Conservation (phyloP, 768 basidiomycete genomes). For the Leucocoprinus sp. region DNA sequence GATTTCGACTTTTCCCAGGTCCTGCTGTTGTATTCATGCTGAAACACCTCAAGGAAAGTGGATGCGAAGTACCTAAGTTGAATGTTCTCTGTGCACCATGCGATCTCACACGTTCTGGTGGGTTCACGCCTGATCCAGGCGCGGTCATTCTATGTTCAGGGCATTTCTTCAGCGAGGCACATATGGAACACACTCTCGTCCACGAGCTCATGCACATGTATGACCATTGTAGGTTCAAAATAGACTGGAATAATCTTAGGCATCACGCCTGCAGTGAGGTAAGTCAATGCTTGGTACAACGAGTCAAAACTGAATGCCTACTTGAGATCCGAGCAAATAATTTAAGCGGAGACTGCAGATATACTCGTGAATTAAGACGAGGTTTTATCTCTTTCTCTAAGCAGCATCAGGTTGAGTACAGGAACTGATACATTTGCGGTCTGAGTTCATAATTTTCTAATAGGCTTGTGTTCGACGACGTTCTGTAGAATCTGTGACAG, state of each 20-base stretch:
- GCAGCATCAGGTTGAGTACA: conserved; percentile 95
- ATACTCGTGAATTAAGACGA: conserved; percentile 70
- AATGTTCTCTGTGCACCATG: conserved; percentile 86
- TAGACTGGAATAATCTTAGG: conserved; percentile 82
- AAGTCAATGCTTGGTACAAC: conserved; percentile 6
- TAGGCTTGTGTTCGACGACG: conserved; percentile 88
- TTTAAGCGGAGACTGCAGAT: conserved; percentile 89
- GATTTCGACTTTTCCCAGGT: conserved; percentile 39
- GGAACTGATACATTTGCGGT: conserved; percentile 11
- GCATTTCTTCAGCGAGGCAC: conserved; percentile 67
- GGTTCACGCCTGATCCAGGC: conserved; percentile 71
- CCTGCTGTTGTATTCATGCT: conserved; percentile 87
- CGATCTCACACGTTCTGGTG: conserved; percentile 63
- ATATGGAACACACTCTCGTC: conserved; percentile 88
- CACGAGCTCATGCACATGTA: conserved; percentile 96
- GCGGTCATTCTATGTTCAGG: conserved; percentile 84
- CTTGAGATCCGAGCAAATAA: conserved; percentile 89
- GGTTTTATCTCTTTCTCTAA: conserved; percentile 79
- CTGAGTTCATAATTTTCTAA: conserved; percentile 5
- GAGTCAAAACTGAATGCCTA: neutral
- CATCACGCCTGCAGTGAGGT: conserved; percentile 99
- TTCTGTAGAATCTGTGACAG: conserved; percentile 72
- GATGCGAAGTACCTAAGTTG: conserved; percentile 59
- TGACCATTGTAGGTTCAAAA: conserved; percentile 91
- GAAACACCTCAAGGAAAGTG: conserved; percentile 73